Evolutionary conservation across 2,329 filamentous ascomycete genomes (phyloP), one percentile per base, ranked within the genome.

Genomic region (Penicillium sp.): DNA sequence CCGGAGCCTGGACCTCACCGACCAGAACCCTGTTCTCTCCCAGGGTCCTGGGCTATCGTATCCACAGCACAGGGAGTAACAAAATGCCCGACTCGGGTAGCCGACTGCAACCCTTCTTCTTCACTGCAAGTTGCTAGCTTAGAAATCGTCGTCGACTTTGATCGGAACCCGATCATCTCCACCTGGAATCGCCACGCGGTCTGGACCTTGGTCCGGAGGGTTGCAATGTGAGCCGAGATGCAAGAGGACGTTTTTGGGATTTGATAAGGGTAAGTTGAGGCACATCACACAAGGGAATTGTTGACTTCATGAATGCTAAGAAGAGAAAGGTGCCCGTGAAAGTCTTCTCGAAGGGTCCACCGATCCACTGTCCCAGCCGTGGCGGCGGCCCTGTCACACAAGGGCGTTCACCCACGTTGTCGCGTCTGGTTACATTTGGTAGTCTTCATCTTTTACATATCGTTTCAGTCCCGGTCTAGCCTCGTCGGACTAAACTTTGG

Each of bases 31-130:
- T 25, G 24, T 8, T 25, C 24, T 5, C 24, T 5, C 24, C 46
- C 31, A 39, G 45, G 27, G 27, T 42, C 4, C 33, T 36, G 50
- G 38, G 36, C 16, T 27, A 22, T 30, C 31, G 27, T 33, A 28
- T 20, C 30, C 22, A 13, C 27, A 27, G 28, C 16, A 16, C 30
- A 35, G 47, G 11, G n/a, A 25, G 38, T 11, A 24, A n/a, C 11
- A 3, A 51, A n/a, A 25, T 22, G 43, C 44, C 55, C 50, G 52
- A 55, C 28, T 57, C 55, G 55, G 55, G 41, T 53, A 57, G 47
- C 52, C 55, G 55, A 55, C 10, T 51, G 55, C 47, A 57, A 45
- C 48, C 43, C 46, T 28, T 43, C 50, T 35, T 50, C 49, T 46
- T 49, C 42, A 31, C 22, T 41, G 20, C 25, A 46, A 41, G n/a